A percentile compares a stretch with the other conserved stretches of the same genome.
These are phyloP conservation scores for Avena insularis DNA, from an alignment of 176 grass and related monocot genomes.

Conservation along the genomic window DNA sequence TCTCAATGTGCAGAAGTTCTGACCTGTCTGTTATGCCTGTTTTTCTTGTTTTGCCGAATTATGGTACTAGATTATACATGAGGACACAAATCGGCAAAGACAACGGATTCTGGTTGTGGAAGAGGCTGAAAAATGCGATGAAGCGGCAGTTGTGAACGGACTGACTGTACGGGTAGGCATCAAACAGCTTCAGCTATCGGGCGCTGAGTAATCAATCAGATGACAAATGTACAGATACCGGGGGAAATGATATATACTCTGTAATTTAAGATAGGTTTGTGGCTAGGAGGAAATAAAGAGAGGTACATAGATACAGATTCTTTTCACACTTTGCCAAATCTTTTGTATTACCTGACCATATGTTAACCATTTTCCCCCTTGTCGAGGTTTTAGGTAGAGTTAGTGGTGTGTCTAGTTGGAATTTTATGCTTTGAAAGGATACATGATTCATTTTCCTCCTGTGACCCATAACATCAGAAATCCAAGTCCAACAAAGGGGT, in stretches of 20 bases:
- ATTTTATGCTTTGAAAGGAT: conserved; percentile 31
- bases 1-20: not conserved
- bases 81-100: conserved; percentile 28
- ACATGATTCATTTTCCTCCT: conserved; percentile 25
- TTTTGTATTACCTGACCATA: conserved; percentile 50
- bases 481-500: not conserved
- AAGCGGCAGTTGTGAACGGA: conserved; percentile 42
- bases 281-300: conserved; percentile 73
- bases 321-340: conserved; percentile 47
- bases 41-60: conserved; percentile 32
- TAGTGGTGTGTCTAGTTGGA: conserved; percentile 30
- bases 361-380: conserved; percentile 44
- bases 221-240: conserved; percentile 88
- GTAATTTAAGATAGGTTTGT: conserved; percentile 56
- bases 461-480: conserved; percentile 1
- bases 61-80: conserved; percentile 34
- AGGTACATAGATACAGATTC: conserved; percentile 71
- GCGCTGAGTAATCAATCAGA: conserved; percentile 52
- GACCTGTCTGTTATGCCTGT: conserved; percentile 19
- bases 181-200: conserved; percentile 40
- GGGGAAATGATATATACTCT: conserved; percentile 55
- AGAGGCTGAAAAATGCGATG: conserved; percentile 33
- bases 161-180: conserved; percentile 48
- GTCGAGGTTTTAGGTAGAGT: conserved; percentile 42
- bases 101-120: conserved; percentile 36